These are phyloP conservation scores for Lactifluus echinatus DNA, from an alignment of 768 basidiomycete genomes.

Conservation along the genomic window DNA sequence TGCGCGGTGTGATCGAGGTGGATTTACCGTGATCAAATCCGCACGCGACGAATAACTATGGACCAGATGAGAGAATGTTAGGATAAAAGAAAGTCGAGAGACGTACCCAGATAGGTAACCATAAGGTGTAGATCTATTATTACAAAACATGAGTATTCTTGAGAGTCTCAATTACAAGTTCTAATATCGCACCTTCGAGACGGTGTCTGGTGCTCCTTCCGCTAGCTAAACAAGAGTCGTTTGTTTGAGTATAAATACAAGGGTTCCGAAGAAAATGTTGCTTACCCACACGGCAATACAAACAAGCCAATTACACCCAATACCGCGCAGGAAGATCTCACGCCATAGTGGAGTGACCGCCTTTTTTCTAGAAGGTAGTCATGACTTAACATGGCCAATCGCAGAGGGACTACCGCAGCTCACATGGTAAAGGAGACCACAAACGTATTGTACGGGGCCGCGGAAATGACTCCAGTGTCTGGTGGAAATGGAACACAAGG, in stretches of 20 bases:
- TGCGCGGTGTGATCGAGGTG: background rate
- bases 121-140: slow-evolving; percentile 46
- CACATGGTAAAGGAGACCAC: slow-evolving; percentile 51
- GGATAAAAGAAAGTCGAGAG: background rate
- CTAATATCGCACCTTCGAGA: slow-evolving; percentile 45
- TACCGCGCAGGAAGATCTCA: slow-evolving; percentile 64
- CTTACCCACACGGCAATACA: slow-evolving; percentile 66
- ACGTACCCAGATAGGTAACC: slow-evolving; percentile 69
- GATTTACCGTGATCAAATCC: slow-evolving; percentile 59
- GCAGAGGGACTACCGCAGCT: slow-evolving; percentile 21
- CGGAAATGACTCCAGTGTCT: slow-evolving; percentile 56
- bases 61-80: background rate
- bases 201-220: slow-evolving; percentile 53
- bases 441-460: slow-evolving; percentile 47
- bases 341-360: slow-evolving; percentile 59
- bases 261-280: background rate
- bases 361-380: slow-evolving; percentile 39
- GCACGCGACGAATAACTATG: slow-evolving; percentile 60
- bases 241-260: background rate
- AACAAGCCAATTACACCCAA: slow-evolving; percentile 73
- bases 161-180: background rate
- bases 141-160: background rate
- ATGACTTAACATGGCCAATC: background rate
- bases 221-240: slow-evolving; percentile 46
- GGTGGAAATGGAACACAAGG: background rate